Base-by-base conservation (phyloP, 371 early-diverging fungal species). In the Syncephalastrum sp. region DNA sequence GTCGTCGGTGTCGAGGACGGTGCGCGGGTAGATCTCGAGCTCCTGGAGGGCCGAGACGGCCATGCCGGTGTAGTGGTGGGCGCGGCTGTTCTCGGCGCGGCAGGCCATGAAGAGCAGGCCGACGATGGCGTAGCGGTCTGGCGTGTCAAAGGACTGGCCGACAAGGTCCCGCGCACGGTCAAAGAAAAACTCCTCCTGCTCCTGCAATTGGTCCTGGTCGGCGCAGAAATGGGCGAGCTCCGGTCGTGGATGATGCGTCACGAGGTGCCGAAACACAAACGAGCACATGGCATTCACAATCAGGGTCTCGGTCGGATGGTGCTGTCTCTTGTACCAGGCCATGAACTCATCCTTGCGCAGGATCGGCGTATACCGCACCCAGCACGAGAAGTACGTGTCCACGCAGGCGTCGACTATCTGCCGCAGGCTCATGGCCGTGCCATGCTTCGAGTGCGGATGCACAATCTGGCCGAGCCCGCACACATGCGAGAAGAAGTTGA, bases 111-210 rank as follows among this genome's bases (percentile, higher is more conserved):
- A 64, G 8, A 68, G 41, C 21, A 79, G 24, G 3, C 68, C 61
- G 23, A 75, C 58, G 8, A 79, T 60, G 2, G 63, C 67, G 48
- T 65, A 70, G 14, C 79, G 57, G 29, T 75, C 70, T 6, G 79
- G 79, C 0, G 38, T 53, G 56, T 79, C 79, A 64, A 79, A 79
- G 0, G 72, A 73, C 47, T 73, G 74, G 0, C 70, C 65, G 7
- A 79, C 58, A 27, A 56, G 57, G 15, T 74, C 72, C 5, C 79
- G 65, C 6, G 79, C 75, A 1, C 68, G 61, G n/a, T 70, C 58
- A 53, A 75, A 79, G 41, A 71, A 79, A 46, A 69, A 69, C 21
- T 79, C 76, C 56, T 75, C 79, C 59, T 75, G 75, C 43, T 79
- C 76, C 38, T 62, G 65, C 12, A 74, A 50, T 25, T 67, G 69